Base-by-base conservation (phyloP, 2,329 filamentous ascomycete species). In the Xylaria arbuscula region DNA sequence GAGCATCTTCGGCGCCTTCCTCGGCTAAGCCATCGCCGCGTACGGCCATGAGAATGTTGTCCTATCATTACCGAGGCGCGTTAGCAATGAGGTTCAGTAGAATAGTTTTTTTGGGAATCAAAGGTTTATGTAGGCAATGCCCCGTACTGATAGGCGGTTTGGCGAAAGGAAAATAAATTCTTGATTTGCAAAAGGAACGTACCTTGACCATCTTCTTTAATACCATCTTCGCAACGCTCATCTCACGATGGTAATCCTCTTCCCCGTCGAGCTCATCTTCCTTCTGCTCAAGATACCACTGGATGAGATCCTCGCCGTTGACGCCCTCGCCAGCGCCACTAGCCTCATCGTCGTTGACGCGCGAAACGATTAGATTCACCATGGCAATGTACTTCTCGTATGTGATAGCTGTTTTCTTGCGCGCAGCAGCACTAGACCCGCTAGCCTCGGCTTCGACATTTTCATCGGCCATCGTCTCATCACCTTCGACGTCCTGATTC, bases 141-240 rank as follows among this genome's bases (percentile, higher is more conserved):
- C 32, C 24, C 24, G 13, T n/a, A 63, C 3, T 34, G 3, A 45
- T 34, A 19, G 2, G n/a, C 28, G 24, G 11, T 9, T 5, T 47
- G 24, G 38, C 19, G 15, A 34, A 34, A 57, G 9, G 40, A 34
- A 19, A 51, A 64, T 36, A 36, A n/a, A 66, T 61, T 1, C 36
- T 17, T 6, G 8, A 28, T 2, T 22, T 40, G 50, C 32, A 28
- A n/a, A 13, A 42, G 2, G 54, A 70, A 82, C 88, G 77, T 84
- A 96, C 94, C 90, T 96, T 98, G 77, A 98, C 92, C 91, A 98
- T 97, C 81, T 93, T 91, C 86, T 93, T 97, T 74, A 99, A 82
- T 62, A 99, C 95, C 87, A 97, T 78, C 73, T 78, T 78, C n/a
- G 76, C 72, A 36, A 79, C 54, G 8, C 60, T 70, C 70, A 76